Conservation (phyloP, 768 basidiomycete species). For the Pisolithus marmoratus region DNA sequence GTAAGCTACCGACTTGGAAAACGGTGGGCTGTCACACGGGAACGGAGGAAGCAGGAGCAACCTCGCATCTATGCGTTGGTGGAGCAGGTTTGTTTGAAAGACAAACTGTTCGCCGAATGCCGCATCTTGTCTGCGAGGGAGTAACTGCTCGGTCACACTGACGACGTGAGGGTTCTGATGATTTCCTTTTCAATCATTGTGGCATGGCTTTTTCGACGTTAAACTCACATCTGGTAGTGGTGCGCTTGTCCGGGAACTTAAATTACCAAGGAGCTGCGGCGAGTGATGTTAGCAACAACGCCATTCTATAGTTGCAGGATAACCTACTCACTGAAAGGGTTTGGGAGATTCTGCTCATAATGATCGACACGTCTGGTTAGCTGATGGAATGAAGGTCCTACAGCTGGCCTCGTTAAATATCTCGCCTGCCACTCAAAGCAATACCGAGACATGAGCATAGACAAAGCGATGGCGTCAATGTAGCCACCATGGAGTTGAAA, state of each 20-base stretch:
- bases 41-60: constrained; percentile 21
- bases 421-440: constrained; percentile 22
- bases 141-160: constrained; percentile 21
- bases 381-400: neutral
- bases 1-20: constrained; percentile 30
- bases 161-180: constrained; percentile 16
- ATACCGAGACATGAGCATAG: constrained; percentile 1
- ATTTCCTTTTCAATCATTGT: constrained; percentile 1
- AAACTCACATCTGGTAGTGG: constrained; percentile 15
- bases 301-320: neutral
- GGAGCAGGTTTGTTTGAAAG: constrained; percentile 17
- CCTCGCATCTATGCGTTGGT: constrained; percentile 22
- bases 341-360: constrained; percentile 29
- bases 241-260: constrained; percentile 11
- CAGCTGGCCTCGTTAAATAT: constrained; percentile 19
- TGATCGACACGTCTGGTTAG: neutral
- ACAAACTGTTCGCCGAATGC: constrained; percentile 27
- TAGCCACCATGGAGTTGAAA: constrained; percentile 6
- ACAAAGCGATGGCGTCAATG: constrained; percentile 19
- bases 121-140: constrained; percentile 24
- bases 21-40: constrained; percentile 21
- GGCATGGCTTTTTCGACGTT: neutral
- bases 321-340: constrained; percentile 21
- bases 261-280: constrained; percentile 22
- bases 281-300: neutral